phyloP scores from a whole-genome alignment of 495 filamentous ascomycete genomes.

The Tricharina praecox region DNA sequence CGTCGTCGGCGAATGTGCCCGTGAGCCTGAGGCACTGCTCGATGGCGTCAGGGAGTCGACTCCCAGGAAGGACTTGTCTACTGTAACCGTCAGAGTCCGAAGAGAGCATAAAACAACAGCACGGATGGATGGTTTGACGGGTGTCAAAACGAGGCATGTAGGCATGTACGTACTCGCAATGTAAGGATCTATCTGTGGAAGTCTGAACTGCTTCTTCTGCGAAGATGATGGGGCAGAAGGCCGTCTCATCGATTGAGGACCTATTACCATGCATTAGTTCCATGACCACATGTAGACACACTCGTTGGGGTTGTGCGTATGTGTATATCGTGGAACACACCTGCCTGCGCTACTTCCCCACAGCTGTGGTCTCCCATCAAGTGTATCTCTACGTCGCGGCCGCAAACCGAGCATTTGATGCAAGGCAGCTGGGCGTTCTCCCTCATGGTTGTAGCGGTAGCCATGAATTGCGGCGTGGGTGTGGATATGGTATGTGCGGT shows the following conservation, averaged over 20 bases:
- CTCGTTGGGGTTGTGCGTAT: too few species aligned
- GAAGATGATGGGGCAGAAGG: too few species aligned
- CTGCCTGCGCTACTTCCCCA: conserved; percentile 31
- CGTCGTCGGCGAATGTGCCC: conserved; percentile 16
- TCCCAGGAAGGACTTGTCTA: conserved; percentile 46
- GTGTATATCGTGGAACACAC: too few species aligned
- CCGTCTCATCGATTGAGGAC: too few species aligned
- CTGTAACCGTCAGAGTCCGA: not conserved
- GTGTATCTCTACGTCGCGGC: conserved; percentile 68
- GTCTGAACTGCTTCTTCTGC: not conserved
- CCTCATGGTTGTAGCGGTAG: conserved; percentile 36
- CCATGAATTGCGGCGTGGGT: too few species aligned
- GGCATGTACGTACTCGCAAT: not conserved
- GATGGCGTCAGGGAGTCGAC: conserved; percentile 44
- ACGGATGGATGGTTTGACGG: too few species aligned
- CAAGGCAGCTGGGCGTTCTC: conserved; percentile 63
- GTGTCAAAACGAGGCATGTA: too few species aligned
- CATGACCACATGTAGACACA: too few species aligned
- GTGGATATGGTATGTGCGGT: too few species aligned
- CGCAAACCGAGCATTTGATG: conserved; percentile 91
- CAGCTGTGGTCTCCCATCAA: conserved; percentile 76
- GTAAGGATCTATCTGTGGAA: not conserved
- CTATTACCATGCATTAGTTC: too few species aligned
- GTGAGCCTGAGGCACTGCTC: conserved; percentile 29
- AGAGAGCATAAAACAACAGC: not conserved